A percentile compares a stretch with the other conserved stretches of the same genome.
Evolutionary conservation across 2,329 filamentous ascomycete genomes (phyloP).

Genomic region (Ciborinia camelliae): DNA sequence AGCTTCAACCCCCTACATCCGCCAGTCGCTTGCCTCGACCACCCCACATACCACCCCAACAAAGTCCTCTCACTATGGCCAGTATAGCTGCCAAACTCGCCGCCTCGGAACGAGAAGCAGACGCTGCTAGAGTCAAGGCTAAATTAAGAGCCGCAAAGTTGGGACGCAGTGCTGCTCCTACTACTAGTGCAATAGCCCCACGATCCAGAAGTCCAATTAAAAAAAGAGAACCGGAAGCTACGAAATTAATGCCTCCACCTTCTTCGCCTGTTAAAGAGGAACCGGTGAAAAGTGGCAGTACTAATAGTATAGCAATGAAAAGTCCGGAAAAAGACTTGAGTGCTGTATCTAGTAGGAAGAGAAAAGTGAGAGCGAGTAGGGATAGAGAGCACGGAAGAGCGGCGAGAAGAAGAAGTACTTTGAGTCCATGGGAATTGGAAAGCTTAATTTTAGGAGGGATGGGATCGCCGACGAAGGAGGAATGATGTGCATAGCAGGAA

Average conservation of each 20-base stretch:
- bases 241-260: slow-evolving; percentile 37
- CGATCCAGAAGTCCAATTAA: slow-evolving; percentile 13
- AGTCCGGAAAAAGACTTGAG: slow-evolving; percentile 19
- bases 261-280: slow-evolving; percentile 29
- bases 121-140: slow-evolving; percentile 59
- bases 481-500: background rate
- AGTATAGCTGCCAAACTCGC: slow-evolving; percentile 61
- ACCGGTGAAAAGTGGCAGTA: slow-evolving; percentile 18
- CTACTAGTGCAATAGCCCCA: background rate
- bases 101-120: slow-evolving; percentile 60
- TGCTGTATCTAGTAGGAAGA: slow-evolving; percentile 30
- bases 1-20: slow-evolving; percentile 21
- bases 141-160: slow-evolving; percentile 55
- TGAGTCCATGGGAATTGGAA: slow-evolving; percentile 73
- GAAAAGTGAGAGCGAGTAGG: slow-evolving; percentile 42
- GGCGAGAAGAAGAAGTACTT: slow-evolving; percentile 66
- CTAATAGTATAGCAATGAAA: background rate
- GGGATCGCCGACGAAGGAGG: slow-evolving; percentile 14
- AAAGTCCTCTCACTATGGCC: slow-evolving; percentile 59
- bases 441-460: slow-evolving; percentile 51
- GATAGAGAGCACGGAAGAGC: slow-evolving; percentile 42
- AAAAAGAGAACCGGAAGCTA: slow-evolving; percentile 21
- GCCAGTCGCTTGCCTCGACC: slow-evolving; percentile 34
- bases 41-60: slow-evolving; percentile 40
- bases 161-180: slow-evolving; percentile 28